Evolutionary conservation across 148 eudicot species (phyloP).

Genomic region (Suaeda aralocaspica): DNA sequence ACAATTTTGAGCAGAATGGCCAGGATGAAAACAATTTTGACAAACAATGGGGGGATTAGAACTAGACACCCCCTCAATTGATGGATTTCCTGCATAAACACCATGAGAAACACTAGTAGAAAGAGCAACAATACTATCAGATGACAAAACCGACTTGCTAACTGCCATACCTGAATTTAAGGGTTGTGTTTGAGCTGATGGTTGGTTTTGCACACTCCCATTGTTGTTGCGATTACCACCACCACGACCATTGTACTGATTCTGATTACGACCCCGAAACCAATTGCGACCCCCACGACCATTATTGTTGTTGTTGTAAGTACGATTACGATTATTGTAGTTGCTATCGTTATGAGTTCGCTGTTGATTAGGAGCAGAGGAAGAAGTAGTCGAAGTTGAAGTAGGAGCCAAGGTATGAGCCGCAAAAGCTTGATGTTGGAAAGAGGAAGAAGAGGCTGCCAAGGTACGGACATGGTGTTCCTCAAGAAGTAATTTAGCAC

Average conservation of each 20-base stretch:
- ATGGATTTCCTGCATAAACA: neutral
- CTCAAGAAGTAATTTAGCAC: neutral
- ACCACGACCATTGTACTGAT: neutral
- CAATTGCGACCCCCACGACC: neutral
- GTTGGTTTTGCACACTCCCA: neutral
- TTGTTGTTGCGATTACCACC: neutral
- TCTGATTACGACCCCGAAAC: neutral
- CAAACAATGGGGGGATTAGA: constrained; percentile 2
- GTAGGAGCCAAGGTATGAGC: neutral
- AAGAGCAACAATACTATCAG: neutral
- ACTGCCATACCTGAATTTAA: neutral
- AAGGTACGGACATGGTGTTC: neutral
- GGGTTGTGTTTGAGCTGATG: neutral
- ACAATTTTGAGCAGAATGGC: constrained; percentile 6
- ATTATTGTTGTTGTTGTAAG: neutral
- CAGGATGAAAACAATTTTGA: constrained; percentile 1
- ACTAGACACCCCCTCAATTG: neutral
- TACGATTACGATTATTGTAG: neutral
- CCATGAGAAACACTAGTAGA: no score
- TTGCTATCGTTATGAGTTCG: no score
- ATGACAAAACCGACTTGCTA: neutral
- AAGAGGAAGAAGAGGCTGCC: neutral
- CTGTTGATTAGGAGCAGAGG: neutral
- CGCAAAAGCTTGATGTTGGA: neutral
- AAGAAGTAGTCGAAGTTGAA: neutral